Base-by-base conservation (phyloP, 352 stramenopile species). In the Globisporangium yorkense region DNA sequence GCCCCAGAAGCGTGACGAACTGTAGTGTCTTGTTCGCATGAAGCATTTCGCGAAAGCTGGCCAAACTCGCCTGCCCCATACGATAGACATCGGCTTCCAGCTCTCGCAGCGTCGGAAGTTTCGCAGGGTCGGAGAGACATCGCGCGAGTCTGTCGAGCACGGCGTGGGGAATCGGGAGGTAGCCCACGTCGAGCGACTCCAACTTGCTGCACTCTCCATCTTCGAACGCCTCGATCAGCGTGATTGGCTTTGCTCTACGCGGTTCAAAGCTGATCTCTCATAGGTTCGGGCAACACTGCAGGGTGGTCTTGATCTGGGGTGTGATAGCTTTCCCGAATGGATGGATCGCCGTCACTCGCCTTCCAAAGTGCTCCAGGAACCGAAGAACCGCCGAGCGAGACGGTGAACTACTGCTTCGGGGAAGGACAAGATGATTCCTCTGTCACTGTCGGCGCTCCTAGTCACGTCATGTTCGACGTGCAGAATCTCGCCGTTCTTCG, bases 11-110 rank as follows among this genome's bases (percentile, higher is more conserved):
- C 3, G 52, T 24, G 18, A 60, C 21, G 8, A 60, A 18, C 18
- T 24, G 44, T 16, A 60, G 45, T 24, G 18, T 62, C 48, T 51
- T 62, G 47, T 62, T 62, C 24, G 47, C 48, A 18, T 16, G 37
- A 3, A 62, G 31, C 10, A 43, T 33, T 2, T 29, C 24, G 24
- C 24, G 24, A 27, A 27, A 27, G 24, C 24, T 27, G 24, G 24
- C 24, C 24, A 27, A 27, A 27, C 24, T 27, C 24, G 24, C 24
- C 24, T 27, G 24, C 24, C 24, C 24, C 24, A 27, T 27, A 27
- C 24, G 24, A 27, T 27, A 27, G 24, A 27, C 24, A 27, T 27
- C 24, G 24, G 24, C 24, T 27, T 27, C 24, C 24, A 35, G 46
- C 41, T 62, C 56, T 50, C 39, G 37, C 21, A 62, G 37, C 27